These are phyloP conservation scores for Trichosporon asahii DNA, from an alignment of 1,284 basidiomycete genomes.

Conservation along the genomic window DNA sequence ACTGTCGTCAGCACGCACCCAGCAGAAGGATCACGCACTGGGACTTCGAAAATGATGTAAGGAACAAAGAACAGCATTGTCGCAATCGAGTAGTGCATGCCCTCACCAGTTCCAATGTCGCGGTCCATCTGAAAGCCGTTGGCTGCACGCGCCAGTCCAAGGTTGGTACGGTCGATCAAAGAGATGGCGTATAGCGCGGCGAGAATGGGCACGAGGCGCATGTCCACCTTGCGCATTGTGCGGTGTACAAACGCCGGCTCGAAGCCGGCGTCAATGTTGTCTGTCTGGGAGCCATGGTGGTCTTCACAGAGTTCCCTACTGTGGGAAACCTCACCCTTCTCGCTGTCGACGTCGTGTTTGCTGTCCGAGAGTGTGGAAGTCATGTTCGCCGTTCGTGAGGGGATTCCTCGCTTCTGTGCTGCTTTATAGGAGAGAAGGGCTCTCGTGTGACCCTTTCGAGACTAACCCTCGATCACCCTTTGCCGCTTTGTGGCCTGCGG, in stretches of 20 bases:
- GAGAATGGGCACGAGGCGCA: conserved; percentile 25
- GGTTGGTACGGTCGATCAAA: conserved; percentile 40
- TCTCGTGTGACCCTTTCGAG: no score
- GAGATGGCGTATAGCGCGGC: conserved; percentile 23
- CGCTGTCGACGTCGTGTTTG: not conserved
- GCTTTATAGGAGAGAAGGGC: no score
- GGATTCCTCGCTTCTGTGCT: no score
- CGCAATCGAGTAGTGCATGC: conserved; percentile 42
- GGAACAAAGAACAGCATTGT: conserved; percentile 48
- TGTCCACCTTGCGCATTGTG: conserved; percentile 17
- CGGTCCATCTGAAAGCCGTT: conserved; percentile 28
- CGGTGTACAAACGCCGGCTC: conserved; percentile 11
- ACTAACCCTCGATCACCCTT: no score
- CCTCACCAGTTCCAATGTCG: conserved; percentile 38
- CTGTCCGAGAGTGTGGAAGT: not conserved
- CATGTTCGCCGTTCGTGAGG: not conserved
- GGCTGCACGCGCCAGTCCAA: conserved; percentile 37
- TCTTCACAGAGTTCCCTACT: not conserved
- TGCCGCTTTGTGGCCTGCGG: no score
- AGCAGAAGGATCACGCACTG: conserved; percentile 10
- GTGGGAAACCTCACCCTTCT: not conserved
- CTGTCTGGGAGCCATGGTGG: not conserved
- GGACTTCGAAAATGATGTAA: conserved; percentile 50
- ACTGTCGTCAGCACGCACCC: not conserved
- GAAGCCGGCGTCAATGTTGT: conserved; percentile 22